These are phyloP conservation scores for Davidsoniella neocaledoniae DNA, from an alignment of 2,329 filamentous ascomycete species.

Conservation along the genomic window DNA sequence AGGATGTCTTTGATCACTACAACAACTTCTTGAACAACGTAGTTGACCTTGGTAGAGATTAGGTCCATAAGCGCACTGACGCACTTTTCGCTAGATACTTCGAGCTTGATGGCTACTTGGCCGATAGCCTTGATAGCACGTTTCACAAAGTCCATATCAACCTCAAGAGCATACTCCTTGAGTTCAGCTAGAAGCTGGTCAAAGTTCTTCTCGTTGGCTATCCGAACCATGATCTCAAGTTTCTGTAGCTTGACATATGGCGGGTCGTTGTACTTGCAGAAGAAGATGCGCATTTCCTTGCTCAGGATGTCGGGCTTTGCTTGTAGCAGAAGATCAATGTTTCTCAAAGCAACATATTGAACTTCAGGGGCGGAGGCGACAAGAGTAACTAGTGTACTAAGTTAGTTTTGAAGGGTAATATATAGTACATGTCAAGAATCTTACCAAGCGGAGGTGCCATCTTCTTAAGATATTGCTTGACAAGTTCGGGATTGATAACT, in stretches of 20 bases:
- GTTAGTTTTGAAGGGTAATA: background rate
- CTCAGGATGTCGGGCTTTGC: constrained; percentile 92
- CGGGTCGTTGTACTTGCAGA: constrained; percentile 99
- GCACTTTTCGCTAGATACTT: constrained; percentile 84
- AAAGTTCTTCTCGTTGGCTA: constrained; percentile 92
- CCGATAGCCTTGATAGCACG: constrained; percentile 91
- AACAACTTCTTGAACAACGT: constrained; percentile 94
- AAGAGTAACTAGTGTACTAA: constrained; percentile 52
- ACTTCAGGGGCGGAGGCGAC: constrained; percentile 93
- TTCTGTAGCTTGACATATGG: constrained; percentile 96
- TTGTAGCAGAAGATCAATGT: constrained; percentile 90
- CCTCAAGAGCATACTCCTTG: constrained; percentile 94
- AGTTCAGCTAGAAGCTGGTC: constrained; percentile 87
- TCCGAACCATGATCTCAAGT: constrained; percentile 96
- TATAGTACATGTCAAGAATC: constrained; percentile 15
- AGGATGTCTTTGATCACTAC: constrained; percentile 99
- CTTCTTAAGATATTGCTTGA: constrained; percentile 83
- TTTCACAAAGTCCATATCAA: constrained; percentile 97
- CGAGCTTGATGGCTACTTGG: constrained; percentile 97
- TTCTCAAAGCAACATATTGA: constrained; percentile 89
- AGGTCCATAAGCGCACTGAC: constrained; percentile 86
- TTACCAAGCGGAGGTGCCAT: constrained; percentile 89
- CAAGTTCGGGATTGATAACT: constrained; percentile 58
- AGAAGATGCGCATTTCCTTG: constrained; percentile 95
- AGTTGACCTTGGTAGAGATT: constrained; percentile 96